Conservation (phyloP, 2,329 filamentous ascomycete genomes). For the Fusarium hostae region DNA sequence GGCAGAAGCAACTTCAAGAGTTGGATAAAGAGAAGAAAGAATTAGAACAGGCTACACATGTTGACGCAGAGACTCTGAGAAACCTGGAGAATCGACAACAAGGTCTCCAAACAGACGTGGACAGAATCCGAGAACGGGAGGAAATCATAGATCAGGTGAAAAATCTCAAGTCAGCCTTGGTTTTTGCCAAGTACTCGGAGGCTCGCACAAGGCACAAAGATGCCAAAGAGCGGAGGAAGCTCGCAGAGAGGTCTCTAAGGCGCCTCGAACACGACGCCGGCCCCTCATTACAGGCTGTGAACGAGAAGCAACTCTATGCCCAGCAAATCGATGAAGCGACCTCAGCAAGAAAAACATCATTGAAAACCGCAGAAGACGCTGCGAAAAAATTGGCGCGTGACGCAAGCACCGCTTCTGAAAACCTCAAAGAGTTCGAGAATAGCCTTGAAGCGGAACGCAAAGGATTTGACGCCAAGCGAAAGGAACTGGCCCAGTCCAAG, state of each 20-base stretch:
- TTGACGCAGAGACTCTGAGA: slow-evolving; percentile 70
- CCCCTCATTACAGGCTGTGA: slow-evolving; percentile 76
- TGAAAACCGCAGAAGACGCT: slow-evolving; percentile 65
- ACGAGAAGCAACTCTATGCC: slow-evolving; percentile 75
- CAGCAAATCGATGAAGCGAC: slow-evolving; percentile 66
- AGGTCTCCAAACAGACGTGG: slow-evolving; percentile 82
- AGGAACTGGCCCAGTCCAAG: slow-evolving; percentile 61
- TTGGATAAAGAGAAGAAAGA: slow-evolving; percentile 76
- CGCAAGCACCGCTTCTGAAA: slow-evolving; percentile 50
- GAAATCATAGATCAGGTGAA: slow-evolving; percentile 72
- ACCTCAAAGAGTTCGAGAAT: slow-evolving; percentile 56
- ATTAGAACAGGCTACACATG: slow-evolving; percentile 66
- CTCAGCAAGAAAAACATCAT: slow-evolving; percentile 61
- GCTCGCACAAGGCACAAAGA: slow-evolving; percentile 60
- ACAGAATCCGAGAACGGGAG: slow-evolving; percentile 81
- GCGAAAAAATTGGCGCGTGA: slow-evolving; percentile 58
- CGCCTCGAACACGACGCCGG: slow-evolving; percentile 68
- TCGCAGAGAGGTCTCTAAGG: slow-evolving; percentile 66
- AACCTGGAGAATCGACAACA: slow-evolving; percentile 78
- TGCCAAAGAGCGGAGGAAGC: slow-evolving; percentile 65
- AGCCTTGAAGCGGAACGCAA: slow-evolving; percentile 64
- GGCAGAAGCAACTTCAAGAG: slow-evolving; percentile 79
- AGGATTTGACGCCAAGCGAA: slow-evolving; percentile 60
- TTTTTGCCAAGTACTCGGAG: slow-evolving; percentile 72
- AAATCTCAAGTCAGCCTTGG: slow-evolving; percentile 72